Evolutionary conservation across 2,329 filamentous ascomycete genomes (phyloP).

Genomic region (Fusarium hostae): DNA sequence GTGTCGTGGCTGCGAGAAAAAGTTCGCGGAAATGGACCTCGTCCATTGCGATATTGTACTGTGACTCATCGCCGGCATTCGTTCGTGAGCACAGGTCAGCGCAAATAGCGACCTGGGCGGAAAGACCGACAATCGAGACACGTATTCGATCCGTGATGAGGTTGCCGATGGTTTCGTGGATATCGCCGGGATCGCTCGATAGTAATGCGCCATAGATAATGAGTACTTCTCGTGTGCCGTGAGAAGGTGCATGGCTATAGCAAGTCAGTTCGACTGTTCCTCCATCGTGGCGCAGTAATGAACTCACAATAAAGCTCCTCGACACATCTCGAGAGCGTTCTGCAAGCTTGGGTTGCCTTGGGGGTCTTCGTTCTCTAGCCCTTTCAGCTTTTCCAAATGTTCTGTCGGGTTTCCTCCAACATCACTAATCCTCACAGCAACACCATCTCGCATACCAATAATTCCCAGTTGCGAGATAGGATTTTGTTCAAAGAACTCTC

Average conservation of each 20-base stretch:
- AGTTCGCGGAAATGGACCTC: conserved; percentile 82
- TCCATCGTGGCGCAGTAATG: neutral
- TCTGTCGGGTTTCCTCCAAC: conserved; percentile 92
- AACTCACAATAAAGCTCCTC: conserved; percentile 82
- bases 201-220: conserved; percentile 92
- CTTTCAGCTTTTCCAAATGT: conserved; percentile 81
- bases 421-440: conserved; percentile 86
- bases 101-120: conserved; percentile 93
- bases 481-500: conserved; percentile 98
- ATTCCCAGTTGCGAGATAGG: conserved; percentile 96
- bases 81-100: conserved; percentile 88
- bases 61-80: conserved; percentile 79
- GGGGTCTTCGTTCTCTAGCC: conserved; percentile 72
- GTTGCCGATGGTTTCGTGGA: conserved; percentile 85
- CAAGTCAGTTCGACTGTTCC: neutral
- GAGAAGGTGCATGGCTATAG: conserved; percentile 82
- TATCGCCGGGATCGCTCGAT: conserved; percentile 92
- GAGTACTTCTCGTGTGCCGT: conserved; percentile 92
- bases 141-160: conserved; percentile 86
- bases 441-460: conserved; percentile 90
- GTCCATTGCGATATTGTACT: conserved; percentile 87
- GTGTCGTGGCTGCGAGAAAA: conserved; percentile 88
- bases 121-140: conserved; percentile 88
- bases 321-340: conserved; percentile 95
- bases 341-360: conserved; percentile 85